These are phyloP conservation scores for Saccharum spontaneum DNA, from an alignment of 176 grass and related monocot species.

Conservation along the genomic window DNA sequence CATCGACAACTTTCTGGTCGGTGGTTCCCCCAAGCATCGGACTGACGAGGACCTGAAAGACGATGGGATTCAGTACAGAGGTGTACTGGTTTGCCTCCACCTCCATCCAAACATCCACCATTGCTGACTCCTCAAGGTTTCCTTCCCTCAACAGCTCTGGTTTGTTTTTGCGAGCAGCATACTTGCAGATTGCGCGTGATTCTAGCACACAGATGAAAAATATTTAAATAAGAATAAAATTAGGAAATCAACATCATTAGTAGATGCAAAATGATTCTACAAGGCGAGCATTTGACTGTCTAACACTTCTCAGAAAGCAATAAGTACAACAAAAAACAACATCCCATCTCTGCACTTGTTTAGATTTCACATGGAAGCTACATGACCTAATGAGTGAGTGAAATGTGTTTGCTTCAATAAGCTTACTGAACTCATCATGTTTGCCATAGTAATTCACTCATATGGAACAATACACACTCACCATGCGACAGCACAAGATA, in stretches of 20 bases:
- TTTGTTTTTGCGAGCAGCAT: constrained; percentile 58
- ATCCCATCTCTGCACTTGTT: not conserved
- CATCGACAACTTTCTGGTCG: constrained; percentile 44
- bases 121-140: constrained; percentile 38
- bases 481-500: not conserved
- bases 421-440: not conserved
- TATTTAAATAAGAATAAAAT: not conserved
- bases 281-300: not conserved
- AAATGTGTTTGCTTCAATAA: not conserved
- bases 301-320: not conserved
- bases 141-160: constrained; percentile 50
- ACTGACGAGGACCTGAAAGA: constrained; percentile 27
- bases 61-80: constrained; percentile 28
- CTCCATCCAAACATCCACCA: constrained; percentile 71
- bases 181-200: constrained; percentile 61
- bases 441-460: not conserved
- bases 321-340: not conserved
- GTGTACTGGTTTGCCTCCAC: constrained; percentile 67
- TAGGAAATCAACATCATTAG: not conserved
- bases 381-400: not conserved
- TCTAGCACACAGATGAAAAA: constrained; percentile 22
- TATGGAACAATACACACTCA: not conserved
- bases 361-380: not conserved
- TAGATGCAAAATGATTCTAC: not conserved
- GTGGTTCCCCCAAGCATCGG: constrained; percentile 48